Conservation (phyloP, 352 stramenopile species). For the Phytopythium litorale region DNA sequence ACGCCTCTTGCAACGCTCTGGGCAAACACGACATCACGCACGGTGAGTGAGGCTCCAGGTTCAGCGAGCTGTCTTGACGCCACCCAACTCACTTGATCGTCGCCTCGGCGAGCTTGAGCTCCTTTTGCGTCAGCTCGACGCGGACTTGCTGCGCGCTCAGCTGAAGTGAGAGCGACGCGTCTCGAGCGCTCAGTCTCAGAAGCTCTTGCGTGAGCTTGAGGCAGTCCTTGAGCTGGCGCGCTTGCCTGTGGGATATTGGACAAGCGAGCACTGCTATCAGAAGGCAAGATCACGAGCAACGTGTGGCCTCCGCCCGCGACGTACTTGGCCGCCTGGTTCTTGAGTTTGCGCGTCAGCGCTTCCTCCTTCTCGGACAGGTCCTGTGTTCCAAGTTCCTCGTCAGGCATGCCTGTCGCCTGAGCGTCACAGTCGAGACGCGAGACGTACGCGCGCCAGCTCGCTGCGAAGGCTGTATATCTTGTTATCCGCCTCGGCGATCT, state of each 20-base stretch:
- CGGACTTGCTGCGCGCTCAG: conserved; percentile 65
- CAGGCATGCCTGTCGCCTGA: not conserved
- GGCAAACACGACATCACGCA: not conserved
- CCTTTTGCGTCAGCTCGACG: conserved; percentile 56
- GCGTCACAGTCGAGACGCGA: not conserved
- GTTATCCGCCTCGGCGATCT: conserved; percentile 64
- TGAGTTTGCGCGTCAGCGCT: conserved; percentile 69
- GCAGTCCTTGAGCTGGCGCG: conserved; percentile 61
- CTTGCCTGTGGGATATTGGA: conserved; percentile 34
- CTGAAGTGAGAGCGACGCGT: conserved; percentile 51
- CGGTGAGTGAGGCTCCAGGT: not conserved
- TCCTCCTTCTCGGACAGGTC: conserved; percentile 78
- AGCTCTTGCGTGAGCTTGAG: conserved; percentile 51
- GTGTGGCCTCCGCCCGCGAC: not conserved
- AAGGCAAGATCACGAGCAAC: not conserved
- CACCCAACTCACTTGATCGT: conserved; percentile 29
- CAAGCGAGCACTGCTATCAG: not conserved
- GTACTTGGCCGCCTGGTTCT: conserved; percentile 61
- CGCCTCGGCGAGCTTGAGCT: conserved; percentile 50
- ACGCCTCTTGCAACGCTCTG: conserved; percentile 54
- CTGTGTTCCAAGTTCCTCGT: conserved; percentile 15
- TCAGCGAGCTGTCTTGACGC: not conserved
- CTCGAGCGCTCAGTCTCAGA: conserved; percentile 37
- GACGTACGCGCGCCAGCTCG: conserved; percentile 60
- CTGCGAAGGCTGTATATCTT: conserved; percentile 68